Percentiles rank a stretch among this genome's conserved stretches.
These are phyloP conservation scores for Neohortaea acidophila DNA, from an alignment of 495 filamentous ascomycete genomes.

Conservation along the genomic window DNA sequence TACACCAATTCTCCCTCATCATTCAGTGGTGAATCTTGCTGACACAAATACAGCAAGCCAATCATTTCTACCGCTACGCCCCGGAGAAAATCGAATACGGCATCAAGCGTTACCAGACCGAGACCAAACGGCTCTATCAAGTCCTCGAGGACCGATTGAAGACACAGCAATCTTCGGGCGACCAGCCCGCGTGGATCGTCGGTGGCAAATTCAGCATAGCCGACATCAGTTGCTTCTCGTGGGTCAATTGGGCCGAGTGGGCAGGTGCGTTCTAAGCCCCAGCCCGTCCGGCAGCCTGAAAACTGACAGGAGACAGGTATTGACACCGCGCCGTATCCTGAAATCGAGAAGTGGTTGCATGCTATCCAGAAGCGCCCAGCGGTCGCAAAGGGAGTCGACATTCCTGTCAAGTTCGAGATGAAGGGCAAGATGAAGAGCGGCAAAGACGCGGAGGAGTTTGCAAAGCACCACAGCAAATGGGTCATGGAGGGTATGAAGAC, in stretches of 20 bases:
- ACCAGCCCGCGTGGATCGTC: conserved; percentile 6
- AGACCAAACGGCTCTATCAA: conserved; percentile 60
- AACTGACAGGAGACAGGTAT: too few relatives aligned
- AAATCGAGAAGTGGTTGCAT: conserved; percentile 15
- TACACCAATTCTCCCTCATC: background rate
- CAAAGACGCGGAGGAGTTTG: conserved; percentile 18
- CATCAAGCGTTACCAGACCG: conserved; percentile 56
- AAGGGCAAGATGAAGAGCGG: conserved; percentile 18
- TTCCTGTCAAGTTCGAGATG: conserved; percentile 18
- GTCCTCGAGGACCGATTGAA: conserved; percentile 40
- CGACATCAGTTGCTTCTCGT: conserved; percentile 14
- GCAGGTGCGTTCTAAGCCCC: too few relatives aligned
- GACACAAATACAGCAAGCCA: conserved; percentile 42
- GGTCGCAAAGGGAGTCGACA: conserved; percentile 12
- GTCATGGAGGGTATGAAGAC: conserved; percentile 17
- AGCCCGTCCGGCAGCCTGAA: too few relatives aligned
- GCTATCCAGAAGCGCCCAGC: conserved; percentile 9
- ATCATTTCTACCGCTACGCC: conserved; percentile 71
- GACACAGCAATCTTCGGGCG: background rate
- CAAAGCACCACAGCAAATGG: conserved; percentile 15
- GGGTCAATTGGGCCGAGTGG: conserved; percentile 21
- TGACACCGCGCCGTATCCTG: conserved; percentile 11
- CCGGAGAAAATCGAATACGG: conserved; percentile 72
- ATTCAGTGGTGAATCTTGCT: conserved; percentile 16
- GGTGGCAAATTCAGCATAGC: conserved; percentile 18